Conservation (phyloP, 148 eudicot species). For the Nepenthes mirabilis region DNA sequence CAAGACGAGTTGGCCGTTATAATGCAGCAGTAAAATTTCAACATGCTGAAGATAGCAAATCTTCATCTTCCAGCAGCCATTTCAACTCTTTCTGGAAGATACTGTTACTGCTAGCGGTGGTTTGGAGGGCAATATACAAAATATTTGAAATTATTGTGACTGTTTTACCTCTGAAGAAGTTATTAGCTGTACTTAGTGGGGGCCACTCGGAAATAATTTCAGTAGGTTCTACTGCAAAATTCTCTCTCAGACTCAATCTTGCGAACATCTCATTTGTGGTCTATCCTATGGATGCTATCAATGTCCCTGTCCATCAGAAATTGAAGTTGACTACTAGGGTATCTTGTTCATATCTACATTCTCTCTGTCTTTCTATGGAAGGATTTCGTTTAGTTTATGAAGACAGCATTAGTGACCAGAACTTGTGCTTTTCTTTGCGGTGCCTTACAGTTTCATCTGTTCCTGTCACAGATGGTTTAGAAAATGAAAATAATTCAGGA, state of each 20-base stretch:
- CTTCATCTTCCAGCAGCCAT: constrained; percentile 8
- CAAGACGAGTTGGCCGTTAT: constrained; percentile 52
- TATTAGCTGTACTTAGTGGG: constrained; percentile 8
- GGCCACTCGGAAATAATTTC: constrained; percentile 6
- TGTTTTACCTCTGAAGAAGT: constrained; percentile 16
- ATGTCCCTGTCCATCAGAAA: constrained; percentile 19
- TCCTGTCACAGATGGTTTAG: constrained; percentile 15
- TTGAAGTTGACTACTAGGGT: constrained; percentile 15
- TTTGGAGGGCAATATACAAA: constrained; percentile 29
- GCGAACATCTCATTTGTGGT: constrained; percentile 37
- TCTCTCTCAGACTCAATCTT: constrained; percentile 32
- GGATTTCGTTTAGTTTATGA: constrained; percentile 23
- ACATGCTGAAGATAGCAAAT: constrained; percentile 9
- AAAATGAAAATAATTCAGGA: constrained; percentile 9
- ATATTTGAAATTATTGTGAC: constrained; percentile 13
- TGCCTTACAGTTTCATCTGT: constrained; percentile 34
- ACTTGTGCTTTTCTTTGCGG: constrained; percentile 40
- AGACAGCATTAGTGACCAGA: constrained; percentile 36
- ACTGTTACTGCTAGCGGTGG: constrained; percentile 19
- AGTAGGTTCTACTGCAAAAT: constrained; percentile 25
- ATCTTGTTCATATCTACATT: constrained; percentile 19
- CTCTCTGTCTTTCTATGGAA: constrained; percentile 29
- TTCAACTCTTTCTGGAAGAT: constrained; percentile 20
- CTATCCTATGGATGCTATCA: constrained; percentile 23
- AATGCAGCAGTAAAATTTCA: constrained; percentile 24